Evolutionary conservation across 2,329 filamentous ascomycete species (phyloP).

Genomic region (Stylonectria norvegica): DNA sequence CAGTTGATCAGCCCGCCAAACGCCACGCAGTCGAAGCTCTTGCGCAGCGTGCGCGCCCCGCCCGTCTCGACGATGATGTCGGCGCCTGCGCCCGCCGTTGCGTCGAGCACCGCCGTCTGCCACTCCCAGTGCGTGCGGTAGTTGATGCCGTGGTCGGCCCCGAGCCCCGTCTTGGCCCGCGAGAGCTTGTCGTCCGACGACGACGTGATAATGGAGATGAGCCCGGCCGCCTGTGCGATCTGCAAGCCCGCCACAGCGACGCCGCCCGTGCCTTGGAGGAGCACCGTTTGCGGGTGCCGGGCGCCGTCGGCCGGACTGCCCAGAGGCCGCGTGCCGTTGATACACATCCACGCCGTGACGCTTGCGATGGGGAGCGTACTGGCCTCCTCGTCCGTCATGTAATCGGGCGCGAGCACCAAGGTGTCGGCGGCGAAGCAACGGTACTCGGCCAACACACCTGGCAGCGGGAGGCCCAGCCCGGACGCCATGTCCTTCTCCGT

Average conservation of each 20-base stretch:
- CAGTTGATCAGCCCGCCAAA: slow-evolving; percentile 54
- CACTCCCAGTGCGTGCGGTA: slow-evolving; percentile 51
- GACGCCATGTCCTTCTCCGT: slow-evolving; percentile 50
- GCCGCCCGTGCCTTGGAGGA: slow-evolving; percentile 55
- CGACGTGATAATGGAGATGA: slow-evolving; percentile 51
- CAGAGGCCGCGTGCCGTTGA: slow-evolving; percentile 57
- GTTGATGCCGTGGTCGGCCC: slow-evolving; percentile 53
- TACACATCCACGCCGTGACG: slow-evolving; percentile 63
- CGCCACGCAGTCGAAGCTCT: slow-evolving; percentile 51
- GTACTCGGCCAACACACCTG: slow-evolving; percentile 56
- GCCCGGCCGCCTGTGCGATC: slow-evolving; percentile 51
- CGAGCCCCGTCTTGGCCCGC: slow-evolving; percentile 42
- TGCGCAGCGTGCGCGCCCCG: slow-evolving; percentile 48
- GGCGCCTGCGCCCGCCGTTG: slow-evolving; percentile 45
- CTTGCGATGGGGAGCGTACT: slow-evolving; percentile 58
- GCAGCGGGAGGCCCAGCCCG: slow-evolving; percentile 59
- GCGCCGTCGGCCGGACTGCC: slow-evolving; percentile 39
- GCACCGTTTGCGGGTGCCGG: slow-evolving; percentile 33
- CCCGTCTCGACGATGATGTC: slow-evolving; percentile 56
- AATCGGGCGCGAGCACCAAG: slow-evolving; percentile 53
- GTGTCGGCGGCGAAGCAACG: slow-evolving; percentile 56
- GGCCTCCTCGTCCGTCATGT: slow-evolving; percentile 58
- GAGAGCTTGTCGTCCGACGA: slow-evolving; percentile 51
- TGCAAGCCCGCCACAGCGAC: slow-evolving; percentile 51
- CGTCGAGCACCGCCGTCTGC: slow-evolving; percentile 45